Percentiles rank a stretch among this genome's conserved stretches.
phyloP scores from a whole-genome alignment of 2,329 filamentous ascomycete species.

The Colletotrichum nymphaeae region DNA sequence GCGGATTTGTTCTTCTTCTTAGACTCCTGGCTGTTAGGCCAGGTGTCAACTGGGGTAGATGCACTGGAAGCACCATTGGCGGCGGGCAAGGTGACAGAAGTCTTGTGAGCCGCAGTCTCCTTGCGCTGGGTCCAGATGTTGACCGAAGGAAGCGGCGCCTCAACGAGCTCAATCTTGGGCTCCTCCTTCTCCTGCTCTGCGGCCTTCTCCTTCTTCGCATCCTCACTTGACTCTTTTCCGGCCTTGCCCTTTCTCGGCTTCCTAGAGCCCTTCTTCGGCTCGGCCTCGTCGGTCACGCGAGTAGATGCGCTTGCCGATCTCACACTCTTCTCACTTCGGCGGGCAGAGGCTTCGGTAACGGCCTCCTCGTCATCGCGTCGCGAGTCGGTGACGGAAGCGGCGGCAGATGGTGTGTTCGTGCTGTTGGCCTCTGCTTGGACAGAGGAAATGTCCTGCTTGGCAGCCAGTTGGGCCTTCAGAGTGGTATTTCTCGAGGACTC shows the following conservation, averaged over 20 bases:
- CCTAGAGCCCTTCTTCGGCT: conserved; percentile 65
- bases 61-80: conserved; percentile 39
- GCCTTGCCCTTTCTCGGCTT: conserved; percentile 72
- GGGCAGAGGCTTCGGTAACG: conserved; percentile 53
- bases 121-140: conserved; percentile 90
- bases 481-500: conserved; percentile 29
- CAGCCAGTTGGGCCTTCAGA: conserved; percentile 25
- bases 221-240: conserved; percentile 53
- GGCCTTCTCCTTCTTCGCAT: conserved; percentile 64
- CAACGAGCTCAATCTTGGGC: conserved; percentile 75
- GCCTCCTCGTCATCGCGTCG: conserved; percentile 52
- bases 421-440: conserved; percentile 30
- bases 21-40: conserved; percentile 59
- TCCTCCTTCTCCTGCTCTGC: conserved; percentile 70
- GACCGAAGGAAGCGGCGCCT: conserved; percentile 84
- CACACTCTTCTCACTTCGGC: conserved; percentile 59
- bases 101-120: conserved; percentile 71
- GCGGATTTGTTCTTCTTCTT: conserved; percentile 49
- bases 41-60: conserved; percentile 20
- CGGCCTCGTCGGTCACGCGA: conserved; percentile 75
- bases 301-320: conserved; percentile 72
- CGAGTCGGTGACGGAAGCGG: conserved; percentile 51
- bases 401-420: conserved; percentile 43
- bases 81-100: conserved; percentile 46
- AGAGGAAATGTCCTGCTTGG: conserved; percentile 40